phyloP scores from a whole-genome alignment of 371 early-diverging fungal species.

The Smittium mucronatum region DNA sequence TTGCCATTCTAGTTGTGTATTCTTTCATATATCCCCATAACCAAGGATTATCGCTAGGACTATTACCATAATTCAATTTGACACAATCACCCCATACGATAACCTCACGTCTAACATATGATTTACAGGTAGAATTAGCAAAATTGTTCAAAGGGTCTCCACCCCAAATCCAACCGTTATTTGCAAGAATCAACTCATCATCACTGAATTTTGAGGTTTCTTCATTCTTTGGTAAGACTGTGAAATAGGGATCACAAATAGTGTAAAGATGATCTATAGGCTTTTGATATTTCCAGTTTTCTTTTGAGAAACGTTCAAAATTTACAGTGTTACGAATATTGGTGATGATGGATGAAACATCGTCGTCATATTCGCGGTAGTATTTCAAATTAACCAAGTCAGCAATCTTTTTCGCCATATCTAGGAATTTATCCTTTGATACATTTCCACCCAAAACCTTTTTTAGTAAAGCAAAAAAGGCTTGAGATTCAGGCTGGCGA shows the following conservation, averaged over 20 bases:
- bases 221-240: conserved; percentile 39
- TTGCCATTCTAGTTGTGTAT: conserved; percentile 79
- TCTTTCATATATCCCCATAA: conserved; percentile 83
- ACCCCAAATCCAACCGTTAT: conserved; percentile 98
- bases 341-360: conserved; percentile 49
- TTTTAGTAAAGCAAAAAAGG: conserved; percentile 11
- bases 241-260: conserved; percentile 84
- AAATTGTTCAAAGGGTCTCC: conserved; percentile 87
- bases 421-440: conserved; percentile 17
- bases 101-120: conserved; percentile 84
- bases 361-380: conserved; percentile 74
- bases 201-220: conserved; percentile 14
- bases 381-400: conserved; percentile 71
- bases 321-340: conserved; percentile 65
- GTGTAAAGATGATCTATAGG: conserved; percentile 40
- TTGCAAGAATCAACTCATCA: conserved; percentile 49
- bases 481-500: conserved; percentile 2
- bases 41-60: conserved; percentile 81
- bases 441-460: background rate
- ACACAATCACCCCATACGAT: conserved; percentile 98
- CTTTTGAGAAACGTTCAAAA: conserved; percentile 68
- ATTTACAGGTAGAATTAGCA: conserved; percentile 68
- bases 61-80: conserved; percentile 82
- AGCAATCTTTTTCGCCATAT: conserved; percentile 33
- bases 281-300: conserved; percentile 38